Percentiles rank a stretch among this genome's conserved stretches.
These are phyloP conservation scores for Leishmania turanica DNA, from an alignment of 208 protist species.

Conservation along the genomic window DNA sequence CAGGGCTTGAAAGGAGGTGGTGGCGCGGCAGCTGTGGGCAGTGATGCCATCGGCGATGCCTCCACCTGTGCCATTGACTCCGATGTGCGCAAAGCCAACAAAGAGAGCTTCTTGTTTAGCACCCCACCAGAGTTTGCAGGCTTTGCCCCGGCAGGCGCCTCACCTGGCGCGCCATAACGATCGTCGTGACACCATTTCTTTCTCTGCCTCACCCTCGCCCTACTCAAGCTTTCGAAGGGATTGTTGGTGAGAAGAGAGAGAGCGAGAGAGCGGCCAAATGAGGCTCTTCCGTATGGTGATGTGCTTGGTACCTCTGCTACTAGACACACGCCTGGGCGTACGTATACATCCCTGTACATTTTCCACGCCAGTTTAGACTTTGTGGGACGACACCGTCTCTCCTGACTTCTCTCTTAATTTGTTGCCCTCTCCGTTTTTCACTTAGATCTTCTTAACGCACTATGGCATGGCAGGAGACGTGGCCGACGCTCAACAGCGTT, in stretches of 20 bases:
- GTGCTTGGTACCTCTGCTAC: too few relatives aligned
- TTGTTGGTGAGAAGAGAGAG: not conserved
- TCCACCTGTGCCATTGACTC: constrained; percentile 28
- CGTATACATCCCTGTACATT: too few relatives aligned
- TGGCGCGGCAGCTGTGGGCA: not conserved
- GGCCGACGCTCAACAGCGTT: not conserved
- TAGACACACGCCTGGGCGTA: too few relatives aligned
- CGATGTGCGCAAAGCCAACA: constrained; percentile 30
- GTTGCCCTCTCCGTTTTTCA: not conserved
- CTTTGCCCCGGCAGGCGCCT: constrained; percentile 28
- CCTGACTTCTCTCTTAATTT: not conserved
- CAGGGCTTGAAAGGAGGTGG: constrained; percentile 3
- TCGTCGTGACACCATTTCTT: not conserved
- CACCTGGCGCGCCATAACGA: not conserved
- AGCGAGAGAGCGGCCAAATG: not conserved
- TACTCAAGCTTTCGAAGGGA: not conserved
- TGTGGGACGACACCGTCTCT: not conserved
- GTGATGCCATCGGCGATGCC: not conserved
- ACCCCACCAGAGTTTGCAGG: constrained; percentile 82
- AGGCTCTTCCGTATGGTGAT: too few relatives aligned
- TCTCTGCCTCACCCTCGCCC: not conserved
- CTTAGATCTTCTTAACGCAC: not conserved
- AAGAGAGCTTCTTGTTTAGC: constrained; percentile 58
- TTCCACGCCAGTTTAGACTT: not conserved
- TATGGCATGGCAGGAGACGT: not conserved